Conservation (phyloP, 495 filamentous ascomycete genomes). For the Lophium mytilinum region DNA sequence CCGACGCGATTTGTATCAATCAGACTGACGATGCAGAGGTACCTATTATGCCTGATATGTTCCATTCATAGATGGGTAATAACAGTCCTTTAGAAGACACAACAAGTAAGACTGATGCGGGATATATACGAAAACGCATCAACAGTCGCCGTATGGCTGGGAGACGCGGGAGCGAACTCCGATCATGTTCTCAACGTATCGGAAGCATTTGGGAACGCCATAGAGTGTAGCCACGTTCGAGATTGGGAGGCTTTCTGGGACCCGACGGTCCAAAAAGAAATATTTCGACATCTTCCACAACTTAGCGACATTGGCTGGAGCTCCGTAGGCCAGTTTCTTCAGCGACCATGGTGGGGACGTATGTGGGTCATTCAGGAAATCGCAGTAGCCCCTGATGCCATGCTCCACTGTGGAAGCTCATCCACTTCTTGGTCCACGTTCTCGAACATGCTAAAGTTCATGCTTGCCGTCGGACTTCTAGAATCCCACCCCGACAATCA, state of each 20-base stretch:
- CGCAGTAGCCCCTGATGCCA: neutral
- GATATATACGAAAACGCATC: conserved; percentile 25
- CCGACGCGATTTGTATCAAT: conserved; percentile 32
- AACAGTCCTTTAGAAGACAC: no score
- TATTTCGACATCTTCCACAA: neutral
- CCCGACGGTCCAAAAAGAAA: neutral
- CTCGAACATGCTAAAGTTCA: neutral
- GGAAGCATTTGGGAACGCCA: neutral
- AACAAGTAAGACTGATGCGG: conserved; percentile 30
- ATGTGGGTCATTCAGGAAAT: conserved; percentile 7
- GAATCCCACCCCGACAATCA: neutral
- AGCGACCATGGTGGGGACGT: conserved; percentile 1
- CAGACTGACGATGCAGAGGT: conserved; percentile 31
- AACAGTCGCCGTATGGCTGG: conserved; percentile 29
- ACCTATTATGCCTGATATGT: no score
- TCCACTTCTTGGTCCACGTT: neutral
- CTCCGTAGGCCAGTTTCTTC: neutral
- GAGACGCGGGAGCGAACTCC: conserved; percentile 4
- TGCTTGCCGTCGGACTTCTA: neutral
- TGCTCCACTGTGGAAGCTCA: neutral
- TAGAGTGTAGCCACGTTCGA: neutral
- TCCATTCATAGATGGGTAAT: no score
- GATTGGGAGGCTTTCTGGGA: neutral
- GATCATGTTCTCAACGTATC: neutral
- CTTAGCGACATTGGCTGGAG: neutral